These are phyloP conservation scores for Phaeosphaeriaceae sp. DNA, from an alignment of 2,329 filamentous ascomycete genomes.

Conservation along the genomic window DNA sequence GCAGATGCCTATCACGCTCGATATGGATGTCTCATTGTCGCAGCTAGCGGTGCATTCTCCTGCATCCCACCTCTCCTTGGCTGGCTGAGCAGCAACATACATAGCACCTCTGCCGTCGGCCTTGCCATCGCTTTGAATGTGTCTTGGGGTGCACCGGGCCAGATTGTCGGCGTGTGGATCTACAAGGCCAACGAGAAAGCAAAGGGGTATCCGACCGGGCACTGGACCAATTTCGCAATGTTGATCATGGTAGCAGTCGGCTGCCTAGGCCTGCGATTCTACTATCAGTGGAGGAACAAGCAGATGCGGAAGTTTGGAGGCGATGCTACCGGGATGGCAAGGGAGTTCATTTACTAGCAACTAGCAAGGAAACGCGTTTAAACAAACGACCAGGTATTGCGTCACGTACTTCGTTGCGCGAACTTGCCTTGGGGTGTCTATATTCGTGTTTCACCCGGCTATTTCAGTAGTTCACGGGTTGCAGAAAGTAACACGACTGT, in stretches of 20 bases:
- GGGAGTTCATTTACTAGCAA: constrained; percentile 14
- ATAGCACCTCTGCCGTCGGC: constrained; percentile 70
- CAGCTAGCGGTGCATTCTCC: constrained; percentile 71
- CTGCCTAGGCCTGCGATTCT: constrained; percentile 11
- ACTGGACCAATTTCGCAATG: constrained; percentile 54
- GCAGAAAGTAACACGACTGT: too few species aligned
- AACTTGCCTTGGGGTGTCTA: too few species aligned
- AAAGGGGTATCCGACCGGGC: constrained; percentile 72
- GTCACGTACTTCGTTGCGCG: too few species aligned
- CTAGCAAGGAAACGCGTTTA: too few species aligned
- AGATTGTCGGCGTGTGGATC: constrained; percentile 78
- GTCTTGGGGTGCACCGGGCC: constrained; percentile 71
- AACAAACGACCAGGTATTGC: too few species aligned
- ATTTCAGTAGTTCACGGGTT: too few species aligned
- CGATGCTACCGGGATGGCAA: neutral
- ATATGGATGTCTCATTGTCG: constrained; percentile 76
- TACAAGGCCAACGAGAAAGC: constrained; percentile 70
- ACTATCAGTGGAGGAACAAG: constrained; percentile 13
- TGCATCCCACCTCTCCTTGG: constrained; percentile 74
- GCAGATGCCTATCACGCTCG: constrained; percentile 65
- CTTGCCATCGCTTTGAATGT: constrained; percentile 76
- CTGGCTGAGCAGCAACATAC: constrained; percentile 75
- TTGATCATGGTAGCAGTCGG: constrained; percentile 13
- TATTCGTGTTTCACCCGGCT: too few species aligned
- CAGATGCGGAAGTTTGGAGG: neutral